phyloP scores from a whole-genome alignment of 2,329 filamentous ascomycete species.

The Didymella sp. region DNA sequence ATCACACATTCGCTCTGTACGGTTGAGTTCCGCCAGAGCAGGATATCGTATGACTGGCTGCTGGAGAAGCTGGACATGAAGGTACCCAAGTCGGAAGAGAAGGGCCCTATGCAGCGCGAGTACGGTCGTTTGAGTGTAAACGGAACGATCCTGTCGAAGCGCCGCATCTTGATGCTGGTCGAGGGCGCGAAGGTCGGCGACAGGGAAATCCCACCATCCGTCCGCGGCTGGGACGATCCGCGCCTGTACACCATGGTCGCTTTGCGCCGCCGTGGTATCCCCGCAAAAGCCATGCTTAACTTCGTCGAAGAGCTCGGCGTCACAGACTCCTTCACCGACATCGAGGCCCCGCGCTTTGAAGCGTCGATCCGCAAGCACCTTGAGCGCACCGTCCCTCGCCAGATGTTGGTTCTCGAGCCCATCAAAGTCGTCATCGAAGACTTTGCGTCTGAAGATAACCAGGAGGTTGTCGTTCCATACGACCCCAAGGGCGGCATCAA shows the following conservation, averaged over 20 bases:
- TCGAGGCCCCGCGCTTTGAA: conserved; percentile 84
- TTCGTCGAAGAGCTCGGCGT: conserved; percentile 93
- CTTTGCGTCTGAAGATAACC: conserved; percentile 69
- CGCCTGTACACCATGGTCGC: conserved; percentile 87
- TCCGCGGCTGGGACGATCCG: conserved; percentile 90
- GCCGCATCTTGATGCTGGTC: conserved; percentile 81
- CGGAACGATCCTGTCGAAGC: conserved; percentile 87
- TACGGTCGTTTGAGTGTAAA: conserved; percentile 77
- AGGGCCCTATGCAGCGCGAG: conserved; percentile 85
- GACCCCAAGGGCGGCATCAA: conserved; percentile 74
- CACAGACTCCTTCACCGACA: conserved; percentile 79
- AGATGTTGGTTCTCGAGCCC: conserved; percentile 90
- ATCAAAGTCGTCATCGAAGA: conserved; percentile 83
- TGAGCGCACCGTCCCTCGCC: conserved; percentile 83
- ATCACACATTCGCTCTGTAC: conserved; percentile 95
- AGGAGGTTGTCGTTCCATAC: conserved; percentile 76
- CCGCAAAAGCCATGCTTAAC: conserved; percentile 84
- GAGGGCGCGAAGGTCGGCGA: conserved; percentile 61
- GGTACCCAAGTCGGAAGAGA: conserved; percentile 64
- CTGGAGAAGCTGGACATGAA: conserved; percentile 83
- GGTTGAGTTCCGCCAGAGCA: conserved; percentile 84
- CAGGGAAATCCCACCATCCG: conserved; percentile 58
- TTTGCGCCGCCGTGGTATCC: conserved; percentile 82
- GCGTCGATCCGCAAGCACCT: conserved; percentile 84
- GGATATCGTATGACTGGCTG: conserved; percentile 90